A percentile compares a stretch with the other conserved stretches of the same genome.
Conservation (phyloP, 1,284 basidiomycete genomes). For the Ceratobasidium sp. region DNA sequence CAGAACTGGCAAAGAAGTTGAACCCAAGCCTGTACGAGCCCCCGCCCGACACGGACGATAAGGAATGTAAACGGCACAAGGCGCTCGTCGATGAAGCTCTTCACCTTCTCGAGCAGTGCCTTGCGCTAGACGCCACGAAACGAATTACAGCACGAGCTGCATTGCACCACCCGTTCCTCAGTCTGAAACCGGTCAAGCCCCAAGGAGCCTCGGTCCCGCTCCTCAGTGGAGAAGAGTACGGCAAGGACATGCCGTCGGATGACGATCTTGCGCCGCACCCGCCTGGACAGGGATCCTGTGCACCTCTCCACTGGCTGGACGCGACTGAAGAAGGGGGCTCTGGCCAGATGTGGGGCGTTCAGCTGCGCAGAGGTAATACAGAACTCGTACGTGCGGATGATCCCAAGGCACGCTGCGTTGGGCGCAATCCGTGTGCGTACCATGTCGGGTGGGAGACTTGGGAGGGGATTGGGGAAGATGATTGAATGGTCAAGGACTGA, state of each 20-base stretch:
- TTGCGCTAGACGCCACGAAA: slow-evolving; percentile 78
- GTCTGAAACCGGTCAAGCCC: slow-evolving; percentile 42
- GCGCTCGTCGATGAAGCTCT: slow-evolving; percentile 69
- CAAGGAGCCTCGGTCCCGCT: slow-evolving; percentile 40
- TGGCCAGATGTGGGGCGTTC: slow-evolving; percentile 4
- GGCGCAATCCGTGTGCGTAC: slow-evolving; percentile 13
- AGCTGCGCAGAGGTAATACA: slow-evolving; percentile 21
- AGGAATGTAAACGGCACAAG: slow-evolving; percentile 60
- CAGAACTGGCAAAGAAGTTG: slow-evolving; percentile 75
- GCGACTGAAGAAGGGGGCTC: slow-evolving; percentile 5
- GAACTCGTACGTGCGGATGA: slow-evolving; percentile 43
- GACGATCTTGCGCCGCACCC: slow-evolving; percentile 33
- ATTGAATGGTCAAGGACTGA: background rate
- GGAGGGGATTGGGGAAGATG: slow-evolving; percentile 30
- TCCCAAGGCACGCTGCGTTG: slow-evolving; percentile 28
- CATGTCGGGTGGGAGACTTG: slow-evolving; percentile 30
- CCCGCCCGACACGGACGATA: slow-evolving; percentile 51
- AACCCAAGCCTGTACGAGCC: slow-evolving; percentile 78
- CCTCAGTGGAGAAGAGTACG: slow-evolving; percentile 51
- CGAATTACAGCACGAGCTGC: slow-evolving; percentile 80
- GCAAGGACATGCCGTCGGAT: background rate
- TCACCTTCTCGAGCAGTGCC: slow-evolving; percentile 74
- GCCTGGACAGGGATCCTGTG: slow-evolving; percentile 32
- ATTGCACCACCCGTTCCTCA: slow-evolving; percentile 81
- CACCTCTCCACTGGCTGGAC: slow-evolving; percentile 29